phyloP scores from a whole-genome alignment of 1,284 basidiomycete genomes.

The Naganishia cerealis region DNA sequence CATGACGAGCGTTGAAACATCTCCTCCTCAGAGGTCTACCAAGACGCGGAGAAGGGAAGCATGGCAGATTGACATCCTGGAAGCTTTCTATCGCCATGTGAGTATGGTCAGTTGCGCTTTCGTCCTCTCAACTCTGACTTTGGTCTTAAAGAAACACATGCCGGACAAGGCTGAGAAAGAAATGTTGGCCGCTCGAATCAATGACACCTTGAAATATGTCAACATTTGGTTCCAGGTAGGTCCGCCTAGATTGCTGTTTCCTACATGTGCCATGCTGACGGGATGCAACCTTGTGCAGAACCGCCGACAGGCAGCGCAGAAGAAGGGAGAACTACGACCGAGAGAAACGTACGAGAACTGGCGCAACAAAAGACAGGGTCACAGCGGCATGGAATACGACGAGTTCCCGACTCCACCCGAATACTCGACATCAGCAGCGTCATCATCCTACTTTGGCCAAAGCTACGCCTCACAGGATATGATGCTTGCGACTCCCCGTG shows the following conservation, averaged over 20 bases:
- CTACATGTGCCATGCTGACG: background rate
- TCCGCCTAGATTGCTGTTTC: background rate
- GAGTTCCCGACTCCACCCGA: conserved; percentile 13
- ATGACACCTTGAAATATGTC: conserved; percentile 27
- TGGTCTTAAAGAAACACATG: conserved; percentile 21
- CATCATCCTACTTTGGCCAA: conserved; percentile 15
- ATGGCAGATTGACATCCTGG: conserved; percentile 27
- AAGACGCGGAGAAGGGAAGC: conserved; percentile 26
- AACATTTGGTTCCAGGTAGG: conserved; percentile 28
- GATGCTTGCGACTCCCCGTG: conserved; percentile 15
- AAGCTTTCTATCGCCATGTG: conserved; percentile 25
- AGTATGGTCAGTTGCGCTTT: background rate
- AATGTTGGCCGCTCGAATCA: conserved; percentile 20
- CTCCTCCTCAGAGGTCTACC: background rate
- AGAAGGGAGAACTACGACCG: conserved; percentile 26
- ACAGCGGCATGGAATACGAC: background rate
- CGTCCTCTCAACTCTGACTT: background rate
- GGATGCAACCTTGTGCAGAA: background rate
- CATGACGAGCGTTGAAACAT: conserved; percentile 9
- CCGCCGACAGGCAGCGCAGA: conserved; percentile 22
- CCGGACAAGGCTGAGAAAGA: conserved; percentile 25
- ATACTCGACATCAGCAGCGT: background rate
- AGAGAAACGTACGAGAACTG: conserved; percentile 19
- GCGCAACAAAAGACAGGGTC: conserved; percentile 6
- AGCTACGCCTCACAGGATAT: conserved; percentile 16